Base-by-base conservation (phyloP, 148 eudicot species). In the Silene conica region DNA sequence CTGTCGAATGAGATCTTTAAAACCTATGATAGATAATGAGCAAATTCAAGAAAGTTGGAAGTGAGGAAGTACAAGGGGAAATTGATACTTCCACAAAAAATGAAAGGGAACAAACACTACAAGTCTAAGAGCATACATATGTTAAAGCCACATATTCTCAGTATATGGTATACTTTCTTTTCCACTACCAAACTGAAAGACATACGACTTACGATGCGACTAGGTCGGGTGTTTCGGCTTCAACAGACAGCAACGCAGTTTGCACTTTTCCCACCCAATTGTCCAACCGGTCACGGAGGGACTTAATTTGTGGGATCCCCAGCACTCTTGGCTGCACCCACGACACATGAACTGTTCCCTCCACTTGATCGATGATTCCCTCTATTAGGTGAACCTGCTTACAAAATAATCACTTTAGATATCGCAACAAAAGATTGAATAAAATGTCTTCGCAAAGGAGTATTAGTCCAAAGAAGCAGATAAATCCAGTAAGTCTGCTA, bases 271-370 rank as follows among this genome's bases (percentile, higher is more conserved):
- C 93, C 69, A 91, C 62, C 98, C 98, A 94, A 69, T 59, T 82
- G 79, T 89, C 97, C 56, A 94, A 79, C 26, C 93, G 85, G 70
- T 90, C 93, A 64, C 93, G 87, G 76, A 95, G 73, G 4, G 97
- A 87, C 72, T 85, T 87, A 81, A 94, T 85, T 73, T 94, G 97
- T 6, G 83, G 73, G 78, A 92, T 80, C 9, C 93, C 97, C 77
- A 95, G 69, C 69, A 95, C 97, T 84, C 98, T 83, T 43, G 98
- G 97, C 76, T 95, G 98, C 71, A 95, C 98, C 98, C 98, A 94
- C 3, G 96, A 91, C 4, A 94, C 90, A 69, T 91, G 86, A 69
- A 94, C 93, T 5, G 96, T 91, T 18, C 96, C 97, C 61, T 88
- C 96, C 54, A 95, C 97, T 82, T 95, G 97, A 87, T 94, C 96